A percentile compares a stretch with the other conserved stretches of the same genome.
Conservation (phyloP, 768 basidiomycete species). For the Russula sp. region DNA sequence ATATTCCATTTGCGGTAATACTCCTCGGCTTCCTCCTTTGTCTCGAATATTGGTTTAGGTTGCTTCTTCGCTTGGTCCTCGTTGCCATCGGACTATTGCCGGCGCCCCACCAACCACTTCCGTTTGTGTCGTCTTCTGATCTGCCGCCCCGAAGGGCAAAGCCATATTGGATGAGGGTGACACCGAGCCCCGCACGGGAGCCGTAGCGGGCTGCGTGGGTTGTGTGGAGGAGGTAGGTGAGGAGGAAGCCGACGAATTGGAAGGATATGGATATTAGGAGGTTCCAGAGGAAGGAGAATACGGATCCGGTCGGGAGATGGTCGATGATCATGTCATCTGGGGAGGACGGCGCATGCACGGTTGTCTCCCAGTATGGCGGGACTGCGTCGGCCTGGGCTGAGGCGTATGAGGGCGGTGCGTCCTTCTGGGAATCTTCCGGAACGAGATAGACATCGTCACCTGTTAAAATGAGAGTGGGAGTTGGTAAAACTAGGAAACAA, state of each 20-base stretch:
- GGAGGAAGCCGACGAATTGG: conserved; percentile 91
- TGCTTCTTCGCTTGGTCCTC: not conserved
- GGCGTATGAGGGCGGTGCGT: conserved; percentile 90
- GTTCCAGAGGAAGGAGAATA: conserved; percentile 91
- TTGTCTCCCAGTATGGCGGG: conserved; percentile 97
- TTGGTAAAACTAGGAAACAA: not conserved
- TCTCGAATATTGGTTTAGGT: conserved; percentile 17
- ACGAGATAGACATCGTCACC: conserved; percentile 72
- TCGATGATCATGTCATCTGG: conserved; percentile 85
- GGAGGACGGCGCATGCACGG: conserved; percentile 83
- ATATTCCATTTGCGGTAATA: conserved; percentile 31
- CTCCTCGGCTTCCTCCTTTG: conserved; percentile 29
- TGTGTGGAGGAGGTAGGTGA: conserved; percentile 91
- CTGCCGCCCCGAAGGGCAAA: conserved; percentile 62
- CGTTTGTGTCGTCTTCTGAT: conserved; percentile 42
- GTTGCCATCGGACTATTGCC: conserved; percentile 9
- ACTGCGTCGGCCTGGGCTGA: conserved; percentile 92
- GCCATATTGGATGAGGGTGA: conserved; percentile 95
- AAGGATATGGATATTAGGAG: conserved; percentile 92
- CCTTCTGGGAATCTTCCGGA: conserved; percentile 79
- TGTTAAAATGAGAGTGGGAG: conserved; percentile 33
- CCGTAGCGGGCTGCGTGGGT: conserved; percentile 93
- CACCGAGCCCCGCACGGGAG: conserved; percentile 90
- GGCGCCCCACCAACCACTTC: conserved; percentile 27
- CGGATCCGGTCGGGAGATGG: conserved; percentile 72